Evolutionary conservation across 352 stramenopile genomes (phyloP).

Genomic region (Phytophthora pisi): DNA sequence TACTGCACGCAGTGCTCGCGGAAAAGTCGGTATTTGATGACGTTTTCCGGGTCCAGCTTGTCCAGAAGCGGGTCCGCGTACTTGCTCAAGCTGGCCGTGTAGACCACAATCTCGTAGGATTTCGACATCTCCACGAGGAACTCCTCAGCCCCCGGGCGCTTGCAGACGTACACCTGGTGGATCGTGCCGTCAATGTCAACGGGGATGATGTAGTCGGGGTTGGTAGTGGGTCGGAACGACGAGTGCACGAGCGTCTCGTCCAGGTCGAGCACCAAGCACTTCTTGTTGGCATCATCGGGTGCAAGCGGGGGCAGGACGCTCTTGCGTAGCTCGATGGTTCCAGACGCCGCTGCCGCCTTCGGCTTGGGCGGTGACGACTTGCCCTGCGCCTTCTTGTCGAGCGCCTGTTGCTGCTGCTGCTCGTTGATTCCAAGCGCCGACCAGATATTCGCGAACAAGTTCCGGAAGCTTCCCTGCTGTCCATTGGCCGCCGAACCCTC

Average conservation of each 20-base stretch:
- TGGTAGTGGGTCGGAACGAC: slow-evolving; percentile 93
- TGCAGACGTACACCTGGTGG: slow-evolving; percentile 91
- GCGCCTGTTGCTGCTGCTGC: slow-evolving; percentile 54
- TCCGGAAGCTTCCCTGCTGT: slow-evolving; percentile 60
- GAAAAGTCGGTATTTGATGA: slow-evolving; percentile 92
- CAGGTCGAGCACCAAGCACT: slow-evolving; percentile 95
- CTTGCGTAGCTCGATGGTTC: slow-evolving; percentile 56
- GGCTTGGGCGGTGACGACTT: slow-evolving; percentile 29
- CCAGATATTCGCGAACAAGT: slow-evolving; percentile 76
- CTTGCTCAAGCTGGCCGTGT: slow-evolving; percentile 97
- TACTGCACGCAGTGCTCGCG: slow-evolving; percentile 96
- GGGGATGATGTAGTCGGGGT: slow-evolving; percentile 97
- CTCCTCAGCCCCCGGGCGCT: slow-evolving; percentile 93
- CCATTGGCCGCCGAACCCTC: slow-evolving; percentile 32
- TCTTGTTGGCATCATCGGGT: slow-evolving; percentile 73
- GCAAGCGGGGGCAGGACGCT: slow-evolving; percentile 54
- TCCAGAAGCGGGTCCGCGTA: slow-evolving; percentile 98
- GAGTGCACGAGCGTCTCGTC: slow-evolving; percentile 98
- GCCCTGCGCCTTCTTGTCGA: slow-evolving; percentile 36
- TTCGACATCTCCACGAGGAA: slow-evolving; percentile 97
- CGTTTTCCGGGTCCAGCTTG: slow-evolving; percentile 91
- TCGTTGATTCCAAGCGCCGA: slow-evolving; percentile 66
- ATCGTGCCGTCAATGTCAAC: slow-evolving; percentile 94
- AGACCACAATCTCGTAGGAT: slow-evolving; percentile 98
- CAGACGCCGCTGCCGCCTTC: slow-evolving; percentile 31